Evolutionary conservation across 2,329 filamentous ascomycete species (phyloP).

Genomic region (Fusarium pseudograminearum): DNA sequence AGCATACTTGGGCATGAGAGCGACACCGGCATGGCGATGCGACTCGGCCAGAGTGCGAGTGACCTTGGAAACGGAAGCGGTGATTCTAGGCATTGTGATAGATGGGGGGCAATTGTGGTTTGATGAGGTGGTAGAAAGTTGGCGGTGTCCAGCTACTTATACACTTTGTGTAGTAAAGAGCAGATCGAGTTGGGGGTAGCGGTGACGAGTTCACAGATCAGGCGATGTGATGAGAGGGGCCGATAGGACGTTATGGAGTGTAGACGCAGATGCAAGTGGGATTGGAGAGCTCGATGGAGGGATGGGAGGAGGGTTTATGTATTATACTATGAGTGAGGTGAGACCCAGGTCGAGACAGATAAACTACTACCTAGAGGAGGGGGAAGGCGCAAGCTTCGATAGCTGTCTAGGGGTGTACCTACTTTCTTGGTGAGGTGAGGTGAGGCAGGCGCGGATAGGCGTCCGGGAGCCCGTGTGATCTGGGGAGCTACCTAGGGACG

Average conservation of each 20-base stretch:
- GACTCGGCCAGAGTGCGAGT: conserved; percentile 60
- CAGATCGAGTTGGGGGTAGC: conserved; percentile 23
- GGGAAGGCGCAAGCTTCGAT: conserved; percentile 27
- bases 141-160: conserved; percentile 36
- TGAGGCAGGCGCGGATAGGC: conserved; percentile 28
- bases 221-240: conserved; percentile 21
- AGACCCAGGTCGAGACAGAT: conserved; percentile 19
- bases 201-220: conserved; percentile 35
- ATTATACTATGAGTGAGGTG: conserved; percentile 13
- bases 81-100: conserved; percentile 61
- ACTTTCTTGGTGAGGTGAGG: conserved; percentile 8
- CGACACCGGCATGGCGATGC: conserved; percentile 55
- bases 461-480: conserved; percentile 33
- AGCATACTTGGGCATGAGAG: conserved; percentile 62
- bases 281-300: conserved; percentile 22
- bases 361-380: conserved; percentile 19
- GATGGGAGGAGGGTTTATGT: conserved; percentile 35
- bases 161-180: conserved; percentile 15
- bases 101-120: conserved; percentile 4
- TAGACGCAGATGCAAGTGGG: conserved; percentile 21
- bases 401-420: conserved; percentile 8
- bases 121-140: conserved; percentile 5
- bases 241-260: conserved; percentile 2
- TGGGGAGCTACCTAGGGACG: conserved; percentile 21
- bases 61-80: conserved; percentile 63